These are phyloP conservation scores for Pterula multifida DNA, from an alignment of 1,284 basidiomycete genomes.

Conservation along the genomic window DNA sequence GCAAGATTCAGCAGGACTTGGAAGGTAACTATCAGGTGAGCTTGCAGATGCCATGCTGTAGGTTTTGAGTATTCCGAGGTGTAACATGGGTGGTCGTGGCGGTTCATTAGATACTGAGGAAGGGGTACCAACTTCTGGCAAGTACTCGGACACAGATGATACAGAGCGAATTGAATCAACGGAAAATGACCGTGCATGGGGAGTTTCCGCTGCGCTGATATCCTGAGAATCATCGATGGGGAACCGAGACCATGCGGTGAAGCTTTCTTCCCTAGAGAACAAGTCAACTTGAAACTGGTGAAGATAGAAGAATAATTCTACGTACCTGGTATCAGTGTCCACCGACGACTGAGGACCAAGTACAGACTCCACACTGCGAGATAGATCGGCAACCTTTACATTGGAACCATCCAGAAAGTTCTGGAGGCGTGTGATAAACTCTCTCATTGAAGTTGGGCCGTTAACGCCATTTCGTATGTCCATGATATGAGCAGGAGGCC, in stretches of 20 bases:
- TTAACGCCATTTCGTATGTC: conserved; percentile 29
- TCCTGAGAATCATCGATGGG: conserved; percentile 21
- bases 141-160: conserved; percentile 31
- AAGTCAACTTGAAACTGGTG: conserved; percentile 7
- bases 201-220: conserved; percentile 24
- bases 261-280: conserved; percentile 23
- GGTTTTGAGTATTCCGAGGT: conserved; percentile 31
- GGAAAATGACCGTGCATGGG: conserved; percentile 52
- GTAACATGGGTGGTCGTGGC: conserved; percentile 38
- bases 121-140: conserved; percentile 17
- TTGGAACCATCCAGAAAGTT: conserved; percentile 48
- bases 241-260: conserved; percentile 30
- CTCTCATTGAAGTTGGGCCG: conserved; percentile 40
- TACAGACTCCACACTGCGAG: background rate
- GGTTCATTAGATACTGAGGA: conserved; percentile 14
- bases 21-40: conserved; percentile 46
- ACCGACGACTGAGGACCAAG: background rate
- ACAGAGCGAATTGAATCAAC: conserved; percentile 45
- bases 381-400: conserved; percentile 2
- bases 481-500: conserved; percentile 63
- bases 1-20: conserved; percentile 42
- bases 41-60: conserved; percentile 29
- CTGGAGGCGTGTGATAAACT: conserved; percentile 66
- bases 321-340: conserved; percentile 3
- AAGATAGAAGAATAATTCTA: background rate